Evolutionary conservation across 192 early-diverging fungal species (phyloP).

Genomic region (Backusella australiensis): DNA sequence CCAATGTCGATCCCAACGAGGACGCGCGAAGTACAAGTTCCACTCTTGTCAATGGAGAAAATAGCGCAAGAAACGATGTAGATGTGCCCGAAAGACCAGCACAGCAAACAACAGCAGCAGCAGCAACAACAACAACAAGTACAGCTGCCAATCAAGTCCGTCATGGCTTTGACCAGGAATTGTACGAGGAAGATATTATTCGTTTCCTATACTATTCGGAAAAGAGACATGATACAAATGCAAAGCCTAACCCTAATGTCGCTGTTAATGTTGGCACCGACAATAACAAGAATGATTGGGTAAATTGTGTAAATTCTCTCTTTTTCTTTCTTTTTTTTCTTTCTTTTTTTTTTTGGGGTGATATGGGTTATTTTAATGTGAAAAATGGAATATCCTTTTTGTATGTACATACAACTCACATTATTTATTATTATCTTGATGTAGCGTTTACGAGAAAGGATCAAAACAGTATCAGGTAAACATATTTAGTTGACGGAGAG

Average conservation of each 20-base stretch:
- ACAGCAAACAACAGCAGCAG: slow-evolving; percentile 6
- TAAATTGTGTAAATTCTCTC: slow-evolving; percentile 2
- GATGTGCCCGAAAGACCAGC: slow-evolving; percentile 36
- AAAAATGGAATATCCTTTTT: background rate
- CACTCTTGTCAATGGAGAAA: slow-evolving; percentile 49
- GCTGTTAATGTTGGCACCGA: background rate
- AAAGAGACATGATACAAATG: slow-evolving; percentile 51
- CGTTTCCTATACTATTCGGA: slow-evolving; percentile 55
- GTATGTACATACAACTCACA: background rate
- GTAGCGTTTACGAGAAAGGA: slow-evolving; percentile 49
- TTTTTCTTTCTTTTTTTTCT: background rate
- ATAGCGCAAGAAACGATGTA: slow-evolving; percentile 23
- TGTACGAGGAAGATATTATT: slow-evolving; percentile 48
- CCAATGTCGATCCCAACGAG: slow-evolving; percentile 31
- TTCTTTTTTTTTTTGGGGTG: too few relatives aligned
- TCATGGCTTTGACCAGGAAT: slow-evolving; percentile 51
- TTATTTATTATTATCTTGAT: background rate
- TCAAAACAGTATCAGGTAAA: slow-evolving; percentile 81
- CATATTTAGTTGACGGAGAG: too few relatives aligned
- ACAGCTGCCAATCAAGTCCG: slow-evolving; percentile 26
- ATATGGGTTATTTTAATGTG: background rate
- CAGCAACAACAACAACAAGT: background rate
- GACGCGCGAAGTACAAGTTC: slow-evolving; percentile 54
- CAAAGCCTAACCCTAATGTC: slow-evolving; percentile 15
- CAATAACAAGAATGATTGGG: slow-evolving; percentile 45